Base-by-base conservation (phyloP, 2,329 filamentous ascomycete genomes). In the Fusarium marasasianum region DNA sequence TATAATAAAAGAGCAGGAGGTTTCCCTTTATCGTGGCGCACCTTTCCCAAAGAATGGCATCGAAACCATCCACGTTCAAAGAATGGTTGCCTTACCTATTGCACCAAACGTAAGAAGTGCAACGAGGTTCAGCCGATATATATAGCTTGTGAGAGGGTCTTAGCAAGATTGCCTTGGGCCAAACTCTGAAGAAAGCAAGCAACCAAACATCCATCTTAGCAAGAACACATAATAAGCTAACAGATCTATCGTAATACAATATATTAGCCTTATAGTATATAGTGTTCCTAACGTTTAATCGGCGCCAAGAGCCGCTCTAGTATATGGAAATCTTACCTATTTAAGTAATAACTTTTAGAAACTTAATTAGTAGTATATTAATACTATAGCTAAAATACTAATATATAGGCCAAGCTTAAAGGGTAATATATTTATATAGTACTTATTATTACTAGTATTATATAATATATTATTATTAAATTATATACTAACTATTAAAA, bases 41-140 rank as follows among this genome's bases (percentile, higher is more conserved):
- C 64, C 41, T 1, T 63, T 69, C 15, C 66, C 64, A 26, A 69
- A 50, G 1, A 69, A 69, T 69, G 64, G 55, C 56, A 56, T 29
- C 55, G 66, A 20, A 69, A 69, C 22, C 43, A 69, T 40, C 48
- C 66, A 24, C 48, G 64, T 38, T 69, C 66, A n/a, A 69, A 43
- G 29, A 69, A 62, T 35, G 56, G 56, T 2, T 69, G 66, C 35
- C 37, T 63, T 8, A 50, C 47, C 5, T 69, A 56, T 31, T 63
- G 66, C 11, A 24, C 47, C 10, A 68, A 68, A 35, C 63, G 55
- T 55, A 69, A 69, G 41, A 69, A 69, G 26, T 64, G 66, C 20
- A 41, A 69, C 12, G 51, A 69, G 33, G 35, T 50, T 5, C 51
- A 53, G 12, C 57, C 57, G 9, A 37, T 37, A 15, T 61, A 54